phyloP scores from a whole-genome alignment of 208 protist species.

The Trichomonas gallinae region DNA sequence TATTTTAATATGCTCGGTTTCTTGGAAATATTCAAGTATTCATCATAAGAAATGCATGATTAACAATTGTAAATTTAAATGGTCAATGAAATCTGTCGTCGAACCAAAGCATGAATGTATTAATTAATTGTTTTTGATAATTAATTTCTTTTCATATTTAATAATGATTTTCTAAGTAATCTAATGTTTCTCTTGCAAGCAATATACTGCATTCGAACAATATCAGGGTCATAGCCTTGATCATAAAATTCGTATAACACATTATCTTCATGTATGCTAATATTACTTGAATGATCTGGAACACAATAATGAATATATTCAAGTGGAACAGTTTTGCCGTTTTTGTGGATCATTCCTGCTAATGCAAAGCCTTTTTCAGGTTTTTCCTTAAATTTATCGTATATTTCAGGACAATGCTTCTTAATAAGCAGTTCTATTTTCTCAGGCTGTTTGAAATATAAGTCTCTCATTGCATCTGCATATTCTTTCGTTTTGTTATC shows the following conservation, averaged over 20 bases:
- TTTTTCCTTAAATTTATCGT: neutral
- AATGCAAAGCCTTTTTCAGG: neutral
- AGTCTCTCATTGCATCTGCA: neutral
- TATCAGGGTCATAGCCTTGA: neutral
- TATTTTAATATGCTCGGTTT: no score
- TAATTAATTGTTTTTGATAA: no score
- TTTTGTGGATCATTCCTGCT: neutral
- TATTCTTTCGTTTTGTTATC: neutral
- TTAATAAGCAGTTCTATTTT: neutral
- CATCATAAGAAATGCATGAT: no score
- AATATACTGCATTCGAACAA: neutral
- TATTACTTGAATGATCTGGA: neutral
- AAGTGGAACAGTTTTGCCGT: neutral
- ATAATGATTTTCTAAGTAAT: neutral
- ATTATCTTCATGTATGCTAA: neutral
- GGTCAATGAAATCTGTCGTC: no score
- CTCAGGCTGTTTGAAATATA: neutral
- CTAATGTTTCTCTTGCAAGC: neutral
- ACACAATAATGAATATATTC: neutral
- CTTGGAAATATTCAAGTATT: no score
- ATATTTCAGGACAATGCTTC: neutral
- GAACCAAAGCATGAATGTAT: no score
- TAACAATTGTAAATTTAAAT: no score
- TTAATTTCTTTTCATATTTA: no score
- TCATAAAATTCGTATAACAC: neutral